These are phyloP conservation scores for Fusarium sp. DNA, from an alignment of 2,329 filamentous ascomycete genomes.

Conservation along the genomic window DNA sequence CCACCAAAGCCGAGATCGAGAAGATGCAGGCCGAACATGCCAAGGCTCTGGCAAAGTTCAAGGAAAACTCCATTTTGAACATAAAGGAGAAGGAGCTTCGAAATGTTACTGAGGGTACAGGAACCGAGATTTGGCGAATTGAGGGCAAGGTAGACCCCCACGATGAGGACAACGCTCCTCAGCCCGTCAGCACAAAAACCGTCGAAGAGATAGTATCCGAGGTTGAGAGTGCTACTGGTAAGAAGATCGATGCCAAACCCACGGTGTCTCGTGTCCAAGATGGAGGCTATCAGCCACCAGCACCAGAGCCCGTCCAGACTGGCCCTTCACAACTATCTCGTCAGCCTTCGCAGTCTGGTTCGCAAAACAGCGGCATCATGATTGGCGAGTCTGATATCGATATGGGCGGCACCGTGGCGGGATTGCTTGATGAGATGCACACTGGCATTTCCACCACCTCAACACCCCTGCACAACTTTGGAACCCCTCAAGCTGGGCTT, in stretches of 20 bases:
- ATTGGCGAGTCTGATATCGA: constrained; percentile 72
- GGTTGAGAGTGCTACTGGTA: constrained; percentile 78
- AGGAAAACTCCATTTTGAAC: constrained; percentile 76
- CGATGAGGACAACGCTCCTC: constrained; percentile 59
- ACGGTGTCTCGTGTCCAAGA: constrained; percentile 79
- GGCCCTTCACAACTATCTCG: constrained; percentile 60
- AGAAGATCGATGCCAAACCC: constrained; percentile 73
- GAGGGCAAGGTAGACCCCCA: constrained; percentile 67
- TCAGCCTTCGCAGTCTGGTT: constrained; percentile 66
- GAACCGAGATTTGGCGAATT: constrained; percentile 72
- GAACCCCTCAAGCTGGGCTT: constrained; percentile 70
- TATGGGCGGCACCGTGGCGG: constrained; percentile 74
- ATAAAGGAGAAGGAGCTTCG: constrained; percentile 82
- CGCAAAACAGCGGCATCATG: constrained; percentile 67
- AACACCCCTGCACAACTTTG: constrained; percentile 71
- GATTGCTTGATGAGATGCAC: constrained; percentile 77
- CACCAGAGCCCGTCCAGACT: constrained; percentile 58
- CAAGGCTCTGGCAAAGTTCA: constrained; percentile 79
- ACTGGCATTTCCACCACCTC: constrained; percentile 70
- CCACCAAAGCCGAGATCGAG: constrained; percentile 84
- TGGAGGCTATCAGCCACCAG: constrained; percentile 78
- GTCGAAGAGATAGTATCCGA: constrained; percentile 81
- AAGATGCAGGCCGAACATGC: constrained; percentile 85
- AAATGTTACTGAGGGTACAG: constrained; percentile 70
- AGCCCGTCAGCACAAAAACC: constrained; percentile 61